Base-by-base conservation (phyloP, 768 basidiomycete species). In the Boletus fagicola region DNA sequence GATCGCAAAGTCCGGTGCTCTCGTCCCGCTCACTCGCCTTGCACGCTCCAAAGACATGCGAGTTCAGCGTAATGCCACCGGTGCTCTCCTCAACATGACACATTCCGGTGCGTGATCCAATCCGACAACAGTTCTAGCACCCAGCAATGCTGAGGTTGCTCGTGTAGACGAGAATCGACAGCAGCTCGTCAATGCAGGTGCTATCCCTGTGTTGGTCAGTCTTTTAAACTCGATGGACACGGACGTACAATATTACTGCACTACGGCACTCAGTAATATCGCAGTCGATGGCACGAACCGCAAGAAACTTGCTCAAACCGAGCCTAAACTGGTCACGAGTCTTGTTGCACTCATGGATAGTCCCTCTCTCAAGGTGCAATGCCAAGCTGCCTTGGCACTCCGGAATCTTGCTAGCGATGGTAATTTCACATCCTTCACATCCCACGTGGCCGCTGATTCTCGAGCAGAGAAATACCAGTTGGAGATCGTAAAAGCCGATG, bases 231-330 rank as follows among this genome's bases (percentile, higher is more conserved):
- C 92, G 6, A 86, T 90, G 48, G 97, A 99, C 72, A 99, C 97
- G n/a, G 97, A 99, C 69, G 97, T 99, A 2, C 97, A 99, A 72
- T 99, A 99, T 69, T 99, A 99, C 72, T 99, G 97, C 75, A 99
- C 97, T 7, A 99, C 97, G 13, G 97, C 97, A 7, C 75, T 99
- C 65, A 94, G 92, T 71, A 99, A 99, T 68, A 99, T 99, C 62
- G 97, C 97, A 35, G 97, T 99, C 8, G 97, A 99, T 75, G 90
- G 93, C 86, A 64, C 59, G 72, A 99, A 98, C 74, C 81, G 97
- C 64, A 95, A 94, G 81, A 96, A 95, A 73, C 80, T 99, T 28
- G 92, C 95, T 2, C 85, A 90, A 68, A 91, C 84, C 62, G 97
- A 99, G 74, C 94, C 95, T 11, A 97, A 92, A 71, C 80, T 99